Evolutionary conservation across 495 filamentous ascomycete genomes (phyloP).

Genomic region (Cercophora scortea): DNA sequence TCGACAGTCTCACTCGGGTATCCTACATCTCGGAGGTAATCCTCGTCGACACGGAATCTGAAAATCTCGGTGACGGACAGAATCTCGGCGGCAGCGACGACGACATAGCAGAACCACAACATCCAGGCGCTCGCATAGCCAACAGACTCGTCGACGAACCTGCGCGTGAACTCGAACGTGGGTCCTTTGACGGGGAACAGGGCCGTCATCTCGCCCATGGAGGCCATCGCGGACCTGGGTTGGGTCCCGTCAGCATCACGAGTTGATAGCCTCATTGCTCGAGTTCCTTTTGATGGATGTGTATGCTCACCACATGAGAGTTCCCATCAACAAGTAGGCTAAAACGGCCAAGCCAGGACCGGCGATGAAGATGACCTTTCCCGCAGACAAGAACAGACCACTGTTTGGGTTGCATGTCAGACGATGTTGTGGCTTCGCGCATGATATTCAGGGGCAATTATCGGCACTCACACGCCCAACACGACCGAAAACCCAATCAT

Average conservation of each 20-base stretch:
- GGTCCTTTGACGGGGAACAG: constrained; percentile 36
- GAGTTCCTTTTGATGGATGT: too few relatives aligned
- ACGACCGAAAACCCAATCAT: constrained; percentile 33
- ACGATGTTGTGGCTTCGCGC: background rate
- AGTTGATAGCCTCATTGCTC: background rate
- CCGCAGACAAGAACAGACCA: constrained; percentile 31
- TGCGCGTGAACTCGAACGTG: constrained; percentile 31
- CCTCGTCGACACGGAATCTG: constrained; percentile 22
- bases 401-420: constrained; percentile 6
- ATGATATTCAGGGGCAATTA: background rate
- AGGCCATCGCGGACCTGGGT: constrained; percentile 26
- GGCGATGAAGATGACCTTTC: constrained; percentile 29
- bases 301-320: constrained; percentile 29
- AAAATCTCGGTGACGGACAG: constrained; percentile 29
- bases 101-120: constrained; percentile 35
- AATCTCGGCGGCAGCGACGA: constrained; percentile 27
- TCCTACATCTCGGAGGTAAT: constrained; percentile 18
- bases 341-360: constrained; percentile 31
- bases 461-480: constrained; percentile 13
- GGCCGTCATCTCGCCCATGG: constrained; percentile 36
- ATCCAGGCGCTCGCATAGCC: constrained; percentile 39
- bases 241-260: background rate
- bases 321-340: constrained; percentile 26
- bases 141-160: constrained; percentile 33
- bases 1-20: constrained; percentile 30